phyloP scores from a whole-genome alignment of 2,329 filamentous ascomycete genomes.

The Clarireedia monteithiana region DNA sequence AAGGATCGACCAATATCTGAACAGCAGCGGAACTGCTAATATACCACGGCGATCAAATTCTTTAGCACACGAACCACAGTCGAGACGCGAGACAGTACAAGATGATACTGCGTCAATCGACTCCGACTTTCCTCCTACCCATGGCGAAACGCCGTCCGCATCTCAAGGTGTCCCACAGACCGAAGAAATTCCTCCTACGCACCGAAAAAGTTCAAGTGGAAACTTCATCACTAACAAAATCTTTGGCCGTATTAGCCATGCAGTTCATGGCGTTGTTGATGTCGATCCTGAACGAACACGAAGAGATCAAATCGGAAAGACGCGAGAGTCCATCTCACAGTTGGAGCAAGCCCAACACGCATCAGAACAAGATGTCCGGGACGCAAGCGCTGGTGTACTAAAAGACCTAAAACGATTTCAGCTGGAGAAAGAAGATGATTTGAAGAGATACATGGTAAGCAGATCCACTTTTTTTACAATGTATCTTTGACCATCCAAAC shows the following conservation, averaged over 20 bases:
- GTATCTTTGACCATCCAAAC: neutral
- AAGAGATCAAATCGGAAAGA: constrained; percentile 92
- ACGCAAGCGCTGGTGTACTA: constrained; percentile 81
- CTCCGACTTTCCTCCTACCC: constrained; percentile 88
- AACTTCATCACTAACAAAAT: constrained; percentile 90
- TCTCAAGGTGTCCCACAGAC: constrained; percentile 60
- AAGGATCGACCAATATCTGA: constrained; percentile 88
- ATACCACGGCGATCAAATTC: constrained; percentile 61
- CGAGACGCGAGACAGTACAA: constrained; percentile 43
- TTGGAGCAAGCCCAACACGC: constrained; percentile 86
- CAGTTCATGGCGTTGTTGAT: constrained; percentile 92
- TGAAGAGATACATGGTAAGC: constrained; percentile 91
- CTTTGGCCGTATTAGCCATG: constrained; percentile 90
- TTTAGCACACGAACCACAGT: constrained; percentile 45
- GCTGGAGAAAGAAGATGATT: constrained; percentile 87
- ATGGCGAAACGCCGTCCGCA: constrained; percentile 69
- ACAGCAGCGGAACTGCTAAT: constrained; percentile 54
- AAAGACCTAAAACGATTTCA: constrained; percentile 91
- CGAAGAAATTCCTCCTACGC: constrained; percentile 39
- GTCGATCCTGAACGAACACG: constrained; percentile 90
- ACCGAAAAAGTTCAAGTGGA: constrained; percentile 78
- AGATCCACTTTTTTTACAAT: constrained; percentile 7
- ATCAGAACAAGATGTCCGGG: constrained; percentile 84
- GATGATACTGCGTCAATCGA: constrained; percentile 89
- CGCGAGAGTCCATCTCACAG: constrained; percentile 75